Evolutionary conservation across 768 basidiomycete genomes (phyloP).

Genomic region (Austroboletus festivus): DNA sequence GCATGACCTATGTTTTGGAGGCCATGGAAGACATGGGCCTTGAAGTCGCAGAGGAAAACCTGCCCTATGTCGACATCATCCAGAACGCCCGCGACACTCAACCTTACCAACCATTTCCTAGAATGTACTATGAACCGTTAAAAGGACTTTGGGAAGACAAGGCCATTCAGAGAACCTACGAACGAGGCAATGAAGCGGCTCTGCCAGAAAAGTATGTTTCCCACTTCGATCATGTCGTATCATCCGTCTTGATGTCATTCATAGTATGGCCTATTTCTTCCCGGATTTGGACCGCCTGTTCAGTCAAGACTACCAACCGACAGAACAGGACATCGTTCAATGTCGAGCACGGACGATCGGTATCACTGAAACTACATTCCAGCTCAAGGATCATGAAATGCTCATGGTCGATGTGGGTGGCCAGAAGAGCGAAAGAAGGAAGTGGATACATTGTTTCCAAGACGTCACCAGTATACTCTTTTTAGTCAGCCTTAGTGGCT

Average conservation of each 20-base stretch:
- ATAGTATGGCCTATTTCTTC: conserved; percentile 74
- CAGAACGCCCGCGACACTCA: conserved; percentile 67
- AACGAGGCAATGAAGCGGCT: conserved; percentile 84
- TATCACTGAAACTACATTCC: conserved; percentile 85
- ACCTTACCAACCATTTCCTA: conserved; percentile 80
- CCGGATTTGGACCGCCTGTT: conserved; percentile 78
- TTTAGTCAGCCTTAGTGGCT: conserved; percentile 86
- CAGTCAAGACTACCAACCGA: conserved; percentile 64
- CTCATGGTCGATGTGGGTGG: conserved; percentile 93
- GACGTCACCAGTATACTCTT: conserved; percentile 93
- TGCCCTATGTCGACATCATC: conserved; percentile 57
- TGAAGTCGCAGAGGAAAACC: conserved; percentile 60
- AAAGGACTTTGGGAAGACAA: conserved; percentile 73
- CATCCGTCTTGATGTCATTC: conserved; percentile 2
- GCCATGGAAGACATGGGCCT: conserved; percentile 89
- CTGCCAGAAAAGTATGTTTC: conserved; percentile 81
- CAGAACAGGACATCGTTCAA: conserved; percentile 85
- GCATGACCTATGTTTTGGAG: conserved; percentile 78
- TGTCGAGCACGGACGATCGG: conserved; percentile 87
- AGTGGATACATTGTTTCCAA: conserved; percentile 95
- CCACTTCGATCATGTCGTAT: background rate
- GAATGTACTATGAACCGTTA: conserved; percentile 62
- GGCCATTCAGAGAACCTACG: conserved; percentile 71
- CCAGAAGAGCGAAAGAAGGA: conserved; percentile 89
- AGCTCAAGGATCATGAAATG: conserved; percentile 75